Evolutionary conservation across 805 yeast genomes (phyloP), one percentile per base, ranked within the genome.

Genomic region (Ogataea minuta): DNA sequence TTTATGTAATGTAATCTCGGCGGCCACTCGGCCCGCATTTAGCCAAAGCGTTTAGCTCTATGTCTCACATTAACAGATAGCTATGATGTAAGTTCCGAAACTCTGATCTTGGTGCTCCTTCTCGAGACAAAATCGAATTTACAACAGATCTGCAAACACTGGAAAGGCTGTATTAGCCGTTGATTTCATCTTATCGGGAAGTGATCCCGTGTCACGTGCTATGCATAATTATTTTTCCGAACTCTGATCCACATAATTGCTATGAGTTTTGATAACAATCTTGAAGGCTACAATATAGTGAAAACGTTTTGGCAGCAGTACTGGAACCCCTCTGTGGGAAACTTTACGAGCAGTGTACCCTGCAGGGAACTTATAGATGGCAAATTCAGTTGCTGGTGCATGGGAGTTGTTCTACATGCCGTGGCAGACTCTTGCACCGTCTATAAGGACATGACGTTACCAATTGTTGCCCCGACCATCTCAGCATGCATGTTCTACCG

Each of bases 311-410:
- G 76, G 76, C 46, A 40, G 21, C 48, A 45, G 9, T 72, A 63
- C 54, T 72, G 68, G 63, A 68, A 69, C 49, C 57, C 64, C 10
- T 32, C 49, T 30, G 49, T 64, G 40, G 54, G 59, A 16, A 67
- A 68, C 13, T 72, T 67, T 46, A 54, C 66, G 35, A 73, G 76
- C 9, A 40, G 25, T 6, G 68, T 66, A n/a, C 56, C 64, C 31
- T 64, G 70, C 40, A 57, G 60, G 38, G 77, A 75, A 12, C 57
- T 71, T 12, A 71, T 76, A 39, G 71, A 74, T 27, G 75, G 76
- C 31, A 69, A 68, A 41, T 77, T 77, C 57, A 77, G 76, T 23
- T 75, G 81, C 17, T 81, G 89, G 89, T 77, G 84, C 0, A 77
- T 79, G 16, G 70, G 84, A 0, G 80, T 81, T 17, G 80, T 75